phyloP scores from a whole-genome alignment of 2,329 filamentous ascomycete species.

The Chaetothyriales sp. region DNA sequence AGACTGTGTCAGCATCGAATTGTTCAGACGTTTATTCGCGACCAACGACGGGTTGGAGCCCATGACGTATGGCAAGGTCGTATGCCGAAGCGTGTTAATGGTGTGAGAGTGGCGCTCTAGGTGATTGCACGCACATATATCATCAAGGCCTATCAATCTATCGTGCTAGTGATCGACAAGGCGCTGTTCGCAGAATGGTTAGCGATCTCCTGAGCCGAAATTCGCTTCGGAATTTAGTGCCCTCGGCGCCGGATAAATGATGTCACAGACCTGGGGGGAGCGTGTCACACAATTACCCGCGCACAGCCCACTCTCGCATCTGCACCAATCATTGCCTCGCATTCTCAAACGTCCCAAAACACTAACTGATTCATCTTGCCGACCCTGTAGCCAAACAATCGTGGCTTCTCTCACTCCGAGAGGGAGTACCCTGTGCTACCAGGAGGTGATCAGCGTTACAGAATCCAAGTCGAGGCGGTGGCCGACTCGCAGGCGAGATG shows the following conservation, averaged over 20 bases:
- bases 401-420: not conserved
- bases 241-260: not conserved
- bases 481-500: not conserved
- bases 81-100: conserved; percentile 37
- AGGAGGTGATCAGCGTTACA: not conserved
- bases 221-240: not conserved
- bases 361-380: not conserved
- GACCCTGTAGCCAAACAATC: not conserved
- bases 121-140: no score
- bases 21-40: conserved; percentile 40
- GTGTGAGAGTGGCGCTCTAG: not conserved
- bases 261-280: not conserved
- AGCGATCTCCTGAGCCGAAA: not conserved
- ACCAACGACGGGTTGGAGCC: conserved; percentile 37
- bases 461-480: not conserved
- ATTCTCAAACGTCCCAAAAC: not conserved
- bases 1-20: conserved; percentile 36
- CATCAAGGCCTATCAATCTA: no score
- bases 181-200: no score
- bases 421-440: not conserved
- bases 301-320: not conserved
- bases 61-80: conserved; percentile 37
- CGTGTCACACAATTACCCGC: not conserved
- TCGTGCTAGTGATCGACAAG: not conserved
- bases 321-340: not conserved